Conservation (phyloP, 2,329 filamentous ascomycete species). For the Colletotrichum liriopes region DNA sequence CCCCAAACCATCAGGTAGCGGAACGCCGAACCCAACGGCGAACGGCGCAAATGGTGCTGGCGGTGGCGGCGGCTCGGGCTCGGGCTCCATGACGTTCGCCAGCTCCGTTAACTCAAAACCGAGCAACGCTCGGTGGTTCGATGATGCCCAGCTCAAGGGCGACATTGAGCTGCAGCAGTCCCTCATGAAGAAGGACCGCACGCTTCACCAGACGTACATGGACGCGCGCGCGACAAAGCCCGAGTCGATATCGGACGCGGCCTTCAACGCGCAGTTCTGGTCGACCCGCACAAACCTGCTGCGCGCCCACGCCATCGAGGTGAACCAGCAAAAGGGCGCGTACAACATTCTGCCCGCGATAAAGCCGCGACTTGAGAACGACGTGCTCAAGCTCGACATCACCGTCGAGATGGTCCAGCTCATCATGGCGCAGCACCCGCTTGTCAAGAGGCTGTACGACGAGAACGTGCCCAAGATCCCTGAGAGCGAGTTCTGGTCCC, state of each 20-base stretch:
- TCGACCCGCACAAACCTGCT: conserved; percentile 88
- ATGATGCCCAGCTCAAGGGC: conserved; percentile 82
- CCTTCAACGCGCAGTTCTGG: conserved; percentile 96
- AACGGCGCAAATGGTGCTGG: conserved; percentile 44
- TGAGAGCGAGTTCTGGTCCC: conserved; percentile 90
- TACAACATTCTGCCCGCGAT: conserved; percentile 96
- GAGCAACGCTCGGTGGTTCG: conserved; percentile 79
- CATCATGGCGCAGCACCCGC: conserved; percentile 92
- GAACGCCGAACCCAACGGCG: conserved; percentile 47
- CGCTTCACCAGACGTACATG: conserved; percentile 87
- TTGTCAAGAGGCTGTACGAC: conserved; percentile 92
- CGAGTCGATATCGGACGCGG: conserved; percentile 82
- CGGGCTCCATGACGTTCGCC: conserved; percentile 84
- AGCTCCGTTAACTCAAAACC: conserved; percentile 73
- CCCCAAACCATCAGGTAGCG: conserved; percentile 61
- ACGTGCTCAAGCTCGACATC: conserved; percentile 84
- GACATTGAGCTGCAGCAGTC: conserved; percentile 91
- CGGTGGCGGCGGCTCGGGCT: conserved; percentile 59
- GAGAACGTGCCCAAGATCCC: conserved; percentile 89
- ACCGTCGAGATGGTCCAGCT: conserved; percentile 93
- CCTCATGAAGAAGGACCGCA: conserved; percentile 84
- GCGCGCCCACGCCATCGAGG: conserved; percentile 91
- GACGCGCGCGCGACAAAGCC: conserved; percentile 88
- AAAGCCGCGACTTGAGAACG: conserved; percentile 83
- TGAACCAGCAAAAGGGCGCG: conserved; percentile 86